phyloP scores from a whole-genome alignment of 2,329 filamentous ascomycete species.

The Bipolaris bicolor region DNA sequence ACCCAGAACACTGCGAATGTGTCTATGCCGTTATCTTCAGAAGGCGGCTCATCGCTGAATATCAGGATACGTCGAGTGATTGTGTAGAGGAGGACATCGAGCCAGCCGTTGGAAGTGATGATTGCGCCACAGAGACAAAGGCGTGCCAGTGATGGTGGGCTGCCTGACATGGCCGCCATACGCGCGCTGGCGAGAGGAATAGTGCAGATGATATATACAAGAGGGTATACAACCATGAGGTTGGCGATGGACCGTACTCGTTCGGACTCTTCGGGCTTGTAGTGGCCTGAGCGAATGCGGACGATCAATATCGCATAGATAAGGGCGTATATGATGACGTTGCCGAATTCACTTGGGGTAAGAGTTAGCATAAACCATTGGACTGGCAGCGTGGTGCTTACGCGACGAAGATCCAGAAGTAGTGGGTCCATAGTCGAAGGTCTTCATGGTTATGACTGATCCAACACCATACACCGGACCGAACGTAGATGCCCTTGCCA shows the following conservation, averaged over 20 bases:
- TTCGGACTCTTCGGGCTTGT: constrained; percentile 39
- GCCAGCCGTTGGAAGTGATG: constrained; percentile 64
- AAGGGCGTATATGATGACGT: constrained; percentile 57
- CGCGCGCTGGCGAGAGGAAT: constrained; percentile 69
- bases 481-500: constrained; percentile 61
- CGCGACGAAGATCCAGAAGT: constrained; percentile 68
- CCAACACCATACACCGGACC: constrained; percentile 73
- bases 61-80: constrained; percentile 63
- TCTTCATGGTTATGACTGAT: constrained; percentile 61
- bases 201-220: constrained; percentile 73
- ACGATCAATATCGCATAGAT: constrained; percentile 50
- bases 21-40: constrained; percentile 45
- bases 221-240: constrained; percentile 70
- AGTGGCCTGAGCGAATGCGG: constrained; percentile 48
- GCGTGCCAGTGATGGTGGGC: constrained; percentile 52
- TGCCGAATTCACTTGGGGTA: constrained; percentile 53
- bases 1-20: constrained; percentile 46
- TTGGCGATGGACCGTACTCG: constrained; percentile 54
- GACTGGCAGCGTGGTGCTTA: constrained; percentile 7
- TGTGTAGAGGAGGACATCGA: constrained; percentile 65
- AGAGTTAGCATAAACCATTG: constrained; percentile 5
- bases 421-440: constrained; percentile 66
- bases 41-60: constrained; percentile 55
- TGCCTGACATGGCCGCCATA: constrained; percentile 66
- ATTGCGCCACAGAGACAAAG: constrained; percentile 61